phyloP scores from a whole-genome alignment of 306 rosid species.

The Cyamopsis tetragonoloba region DNA sequence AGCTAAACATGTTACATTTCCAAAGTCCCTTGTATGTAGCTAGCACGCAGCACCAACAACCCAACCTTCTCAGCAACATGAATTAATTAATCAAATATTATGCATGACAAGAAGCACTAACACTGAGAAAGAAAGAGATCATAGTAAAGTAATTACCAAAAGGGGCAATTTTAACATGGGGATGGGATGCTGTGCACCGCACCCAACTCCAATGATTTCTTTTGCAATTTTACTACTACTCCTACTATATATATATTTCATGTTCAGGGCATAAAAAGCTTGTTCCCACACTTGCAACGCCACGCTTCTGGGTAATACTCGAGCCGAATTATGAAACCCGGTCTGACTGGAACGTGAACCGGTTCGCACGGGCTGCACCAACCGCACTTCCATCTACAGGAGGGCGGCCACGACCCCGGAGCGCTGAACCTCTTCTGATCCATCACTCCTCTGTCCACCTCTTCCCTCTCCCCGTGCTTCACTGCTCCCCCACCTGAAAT shows the following conservation, averaged over 20 bases:
- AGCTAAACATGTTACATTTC: conserved; percentile 53
- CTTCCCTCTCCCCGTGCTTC: background rate
- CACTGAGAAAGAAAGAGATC: conserved; percentile 1
- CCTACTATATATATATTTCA: background rate
- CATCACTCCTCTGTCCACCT: background rate
- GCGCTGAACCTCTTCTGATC: conserved; percentile 44
- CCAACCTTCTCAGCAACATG: conserved; percentile 22
- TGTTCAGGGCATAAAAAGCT: conserved; percentile 72
- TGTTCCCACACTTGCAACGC: conserved; percentile 89
- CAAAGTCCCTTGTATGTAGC: conserved; percentile 43
- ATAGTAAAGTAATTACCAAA: background rate
- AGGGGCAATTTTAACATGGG: conserved; percentile 24
- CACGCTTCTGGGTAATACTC: conserved; percentile 99
- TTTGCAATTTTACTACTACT: background rate
- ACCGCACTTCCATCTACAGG: conserved; percentile 81
- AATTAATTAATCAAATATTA: conserved; percentile 21
- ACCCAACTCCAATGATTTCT: too few relatives aligned
- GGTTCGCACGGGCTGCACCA: conserved; percentile 73
- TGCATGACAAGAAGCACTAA: conserved; percentile 27
- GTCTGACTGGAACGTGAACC: conserved; percentile 83
- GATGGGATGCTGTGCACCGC: too few relatives aligned
- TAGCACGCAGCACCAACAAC: background rate
- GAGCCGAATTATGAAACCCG: conserved; percentile 64
- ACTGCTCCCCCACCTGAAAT: conserved; percentile 30
- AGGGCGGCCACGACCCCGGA: conserved; percentile 83